Base-by-base conservation (phyloP, 257 asterid genomes). In the Avicennia marina region DNA sequence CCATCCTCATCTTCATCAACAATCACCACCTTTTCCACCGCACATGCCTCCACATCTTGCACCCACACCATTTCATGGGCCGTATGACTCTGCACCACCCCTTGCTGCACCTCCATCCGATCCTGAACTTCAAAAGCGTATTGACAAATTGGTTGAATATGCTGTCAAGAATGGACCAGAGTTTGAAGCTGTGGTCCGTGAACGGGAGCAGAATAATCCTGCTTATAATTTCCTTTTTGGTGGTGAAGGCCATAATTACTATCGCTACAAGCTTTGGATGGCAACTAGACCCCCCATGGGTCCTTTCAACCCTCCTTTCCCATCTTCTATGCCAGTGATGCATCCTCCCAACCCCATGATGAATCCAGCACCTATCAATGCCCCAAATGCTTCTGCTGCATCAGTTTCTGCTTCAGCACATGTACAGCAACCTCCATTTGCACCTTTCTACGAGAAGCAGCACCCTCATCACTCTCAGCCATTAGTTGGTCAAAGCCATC, bases 171-270 rank as follows among this genome's bases (percentile, higher is more conserved):
- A 88, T 48, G 98, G 96, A 43, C 98, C 98, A 0, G 98, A 85
- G 68, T 88, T 91, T 68, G 98, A 91, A 76, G 93, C 89, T 58
- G 84, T 91, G 83, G 93, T 91, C 38, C 95, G 98, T 44, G 96
- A 91, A 68, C 83, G 95, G 58, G 95, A 91, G 84, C 84, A 80
- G 72, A 96, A 91, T 48, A 91, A 91, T 74, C 96, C 98, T 12
- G 94, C 83, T 42, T 91, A 88, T 58, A 44, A 85, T 60, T 91
- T 91, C 64, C 89, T 91, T 36, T 91, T 91, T 67, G 96, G 96
- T n/a, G 95, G 98, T 4, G 98, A 91, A 51, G 98, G 98, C 59
- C 88, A 88, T 77, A 76, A 71, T 71, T 91, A 91, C 76, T 91
- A 91, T 71, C 84, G 86, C 6, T 80, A 83, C 65, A 91, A 83